These are phyloP conservation scores for Boletus tomentosulus DNA, from an alignment of 768 basidiomycete species.

Conservation along the genomic window DNA sequence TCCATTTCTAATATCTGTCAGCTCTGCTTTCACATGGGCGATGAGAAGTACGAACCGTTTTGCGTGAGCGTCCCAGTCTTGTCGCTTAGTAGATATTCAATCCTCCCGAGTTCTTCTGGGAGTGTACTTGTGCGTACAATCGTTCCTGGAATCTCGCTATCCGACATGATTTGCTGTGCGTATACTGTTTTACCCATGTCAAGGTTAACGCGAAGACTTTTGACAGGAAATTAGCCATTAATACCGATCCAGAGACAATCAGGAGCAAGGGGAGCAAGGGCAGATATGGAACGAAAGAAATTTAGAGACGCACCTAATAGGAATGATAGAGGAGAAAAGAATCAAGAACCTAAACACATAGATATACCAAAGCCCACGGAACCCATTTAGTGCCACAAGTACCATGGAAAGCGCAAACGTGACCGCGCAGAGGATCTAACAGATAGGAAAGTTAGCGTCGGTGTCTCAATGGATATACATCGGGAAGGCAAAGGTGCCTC, in stretches of 20 bases:
- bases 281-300: neutral
- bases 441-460: neutral
- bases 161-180: constrained; percentile 91
- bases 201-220: constrained; percentile 93
- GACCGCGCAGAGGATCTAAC: constrained; percentile 86
- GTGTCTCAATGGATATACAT: neutral
- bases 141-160: constrained; percentile 87
- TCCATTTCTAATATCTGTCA: constrained; percentile 78
- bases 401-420: constrained; percentile 89
- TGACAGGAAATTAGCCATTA: neutral
- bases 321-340: constrained; percentile 97
- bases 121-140: constrained; percentile 97
- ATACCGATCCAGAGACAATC: neutral
- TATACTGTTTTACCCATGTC: constrained; percentile 99
- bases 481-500: neutral
- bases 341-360: constrained; percentile 97
- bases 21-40: neutral
- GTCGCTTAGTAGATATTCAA: constrained; percentile 94
- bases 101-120: constrained; percentile 92
- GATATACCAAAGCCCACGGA: constrained; percentile 92
- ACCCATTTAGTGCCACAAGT: constrained; percentile 93
- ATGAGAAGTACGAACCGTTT: constrained; percentile 60
- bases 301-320: constrained; percentile 73
- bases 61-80: constrained; percentile 98
- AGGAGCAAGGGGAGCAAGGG: neutral